Percentiles rank a stretch among this genome's conserved stretches.
These are phyloP conservation scores for Verticillium klebahnii DNA, from an alignment of 2,329 filamentous ascomycete genomes.

Conservation along the genomic window DNA sequence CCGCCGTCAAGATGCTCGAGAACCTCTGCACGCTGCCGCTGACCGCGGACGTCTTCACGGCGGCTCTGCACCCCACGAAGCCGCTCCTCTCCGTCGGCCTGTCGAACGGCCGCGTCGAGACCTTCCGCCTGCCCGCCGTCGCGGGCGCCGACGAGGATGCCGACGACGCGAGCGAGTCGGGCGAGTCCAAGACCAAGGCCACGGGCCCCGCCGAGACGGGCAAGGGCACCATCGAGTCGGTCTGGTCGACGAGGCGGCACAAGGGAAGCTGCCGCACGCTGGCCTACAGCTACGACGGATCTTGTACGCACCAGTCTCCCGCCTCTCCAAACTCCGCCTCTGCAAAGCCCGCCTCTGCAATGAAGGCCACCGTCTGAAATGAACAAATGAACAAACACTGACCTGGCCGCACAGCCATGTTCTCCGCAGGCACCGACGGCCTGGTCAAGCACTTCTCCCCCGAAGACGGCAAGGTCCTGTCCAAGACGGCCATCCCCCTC, in stretches of 20 bases:
- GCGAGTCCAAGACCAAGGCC: slow-evolving; percentile 38
- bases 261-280: slow-evolving; percentile 89
- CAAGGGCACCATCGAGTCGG: slow-evolving; percentile 70
- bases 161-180: slow-evolving; percentile 46
- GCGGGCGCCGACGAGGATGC: slow-evolving; percentile 37
- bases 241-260: slow-evolving; percentile 85
- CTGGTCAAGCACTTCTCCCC: slow-evolving; percentile 56
- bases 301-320: slow-evolving; percentile 43
- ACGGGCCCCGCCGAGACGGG: slow-evolving; percentile 32
- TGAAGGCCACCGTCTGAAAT: too few species aligned
- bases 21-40: slow-evolving; percentile 88
- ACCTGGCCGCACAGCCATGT: slow-evolving; percentile 38
- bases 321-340: too few species aligned
- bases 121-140: slow-evolving; percentile 63
- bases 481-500: slow-evolving; percentile 75
- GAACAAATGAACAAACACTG: not conserved
- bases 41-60: slow-evolving; percentile 79
- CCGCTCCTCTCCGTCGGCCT: slow-evolving; percentile 84
- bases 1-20: slow-evolving; percentile 66
- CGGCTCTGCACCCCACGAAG: slow-evolving; percentile 78
- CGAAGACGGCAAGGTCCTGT: slow-evolving; percentile 61
- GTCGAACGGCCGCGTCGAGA: slow-evolving; percentile 79
- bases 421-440: slow-evolving; percentile 59
- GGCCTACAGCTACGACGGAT: slow-evolving; percentile 73
- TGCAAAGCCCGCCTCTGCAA: too few species aligned